Conservation (phyloP, 208 protist genomes). For the Trypanosoma avium region DNA sequence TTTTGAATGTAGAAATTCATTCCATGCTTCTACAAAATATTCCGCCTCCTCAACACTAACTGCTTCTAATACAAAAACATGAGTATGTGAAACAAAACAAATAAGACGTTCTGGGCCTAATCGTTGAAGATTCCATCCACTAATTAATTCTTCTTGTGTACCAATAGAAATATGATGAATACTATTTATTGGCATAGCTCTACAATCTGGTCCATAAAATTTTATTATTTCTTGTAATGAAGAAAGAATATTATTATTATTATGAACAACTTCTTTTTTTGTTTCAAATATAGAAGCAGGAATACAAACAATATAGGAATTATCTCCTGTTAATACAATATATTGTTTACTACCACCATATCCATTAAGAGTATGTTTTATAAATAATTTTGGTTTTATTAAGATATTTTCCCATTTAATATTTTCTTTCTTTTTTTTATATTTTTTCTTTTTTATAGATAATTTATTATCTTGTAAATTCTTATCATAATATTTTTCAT, state of each 20-base stretch:
- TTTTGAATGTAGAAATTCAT: conserved; percentile 18
- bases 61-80: conserved; percentile 61
- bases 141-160: conserved; percentile 42
- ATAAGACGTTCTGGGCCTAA: conserved; percentile 37
- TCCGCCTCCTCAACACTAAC: conserved; percentile 32
- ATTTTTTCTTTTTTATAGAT: neutral
- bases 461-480: too few species aligned
- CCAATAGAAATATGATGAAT: conserved; percentile 51
- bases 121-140: conserved; percentile 20
- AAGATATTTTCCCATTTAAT: neutral
- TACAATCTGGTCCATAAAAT: conserved; percentile 45
- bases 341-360: conserved; percentile 33
- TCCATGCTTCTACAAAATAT: conserved; percentile 35
- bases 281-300: conserved; percentile 33
- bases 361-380: conserved; percentile 34
- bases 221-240: conserved; percentile 23
- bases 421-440: conserved; percentile 3
- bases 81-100: conserved; percentile 50
- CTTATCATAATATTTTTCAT: too few species aligned
- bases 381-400: conserved; percentile 41
- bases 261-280: conserved; percentile 7
- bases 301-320: conserved; percentile 42
- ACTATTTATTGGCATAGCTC: conserved; percentile 32
- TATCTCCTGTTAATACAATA: conserved; percentile 57
- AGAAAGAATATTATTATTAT: neutral